Percentiles rank a stretch among this genome's conserved stretches.
Evolutionary conservation across 139 green algal species (phyloP).

Genomic region (Chlorella vulgaris): DNA sequence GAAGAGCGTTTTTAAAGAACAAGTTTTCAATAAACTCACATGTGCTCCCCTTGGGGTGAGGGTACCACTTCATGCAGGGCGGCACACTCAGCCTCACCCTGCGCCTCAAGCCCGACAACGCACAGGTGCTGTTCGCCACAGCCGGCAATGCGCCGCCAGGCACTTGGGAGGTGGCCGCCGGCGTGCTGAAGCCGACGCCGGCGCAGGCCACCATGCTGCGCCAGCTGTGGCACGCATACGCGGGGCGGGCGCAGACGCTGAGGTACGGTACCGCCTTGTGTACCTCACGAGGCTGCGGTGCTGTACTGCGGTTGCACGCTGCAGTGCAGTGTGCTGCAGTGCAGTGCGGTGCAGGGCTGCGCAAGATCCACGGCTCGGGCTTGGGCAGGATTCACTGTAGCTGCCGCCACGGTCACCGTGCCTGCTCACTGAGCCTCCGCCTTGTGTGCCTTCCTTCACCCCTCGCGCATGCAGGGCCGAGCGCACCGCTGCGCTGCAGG

Average conservation of each 20-base stretch:
- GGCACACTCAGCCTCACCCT: conserved; percentile 13
- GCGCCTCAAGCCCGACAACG: conserved; percentile 14
- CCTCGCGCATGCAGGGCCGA: background rate
- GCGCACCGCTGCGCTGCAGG: background rate
- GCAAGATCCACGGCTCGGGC: too few species aligned
- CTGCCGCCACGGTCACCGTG: too few species aligned
- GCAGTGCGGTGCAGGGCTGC: too few species aligned
- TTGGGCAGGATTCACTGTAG: too few species aligned
- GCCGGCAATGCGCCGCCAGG: conserved; percentile 7
- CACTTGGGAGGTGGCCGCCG: background rate
- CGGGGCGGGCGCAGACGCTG: background rate
- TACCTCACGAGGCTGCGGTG: too few species aligned
- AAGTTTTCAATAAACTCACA: background rate
- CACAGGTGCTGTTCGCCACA: conserved; percentile 30
- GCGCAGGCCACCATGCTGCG: conserved; percentile 11
- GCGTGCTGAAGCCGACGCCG: background rate
- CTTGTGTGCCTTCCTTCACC: too few species aligned
- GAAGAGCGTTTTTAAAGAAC: background rate
- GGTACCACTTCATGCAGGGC: background rate
- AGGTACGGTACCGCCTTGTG: too few species aligned
- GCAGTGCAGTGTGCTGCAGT: too few species aligned
- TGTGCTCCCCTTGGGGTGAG: too few species aligned
- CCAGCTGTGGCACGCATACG: conserved; percentile 19
- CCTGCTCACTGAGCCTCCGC: too few species aligned
- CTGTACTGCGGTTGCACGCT: too few species aligned